Conservation (phyloP, 2,329 filamentous ascomycete genomes). For the Rasamsonia emersonii region DNA sequence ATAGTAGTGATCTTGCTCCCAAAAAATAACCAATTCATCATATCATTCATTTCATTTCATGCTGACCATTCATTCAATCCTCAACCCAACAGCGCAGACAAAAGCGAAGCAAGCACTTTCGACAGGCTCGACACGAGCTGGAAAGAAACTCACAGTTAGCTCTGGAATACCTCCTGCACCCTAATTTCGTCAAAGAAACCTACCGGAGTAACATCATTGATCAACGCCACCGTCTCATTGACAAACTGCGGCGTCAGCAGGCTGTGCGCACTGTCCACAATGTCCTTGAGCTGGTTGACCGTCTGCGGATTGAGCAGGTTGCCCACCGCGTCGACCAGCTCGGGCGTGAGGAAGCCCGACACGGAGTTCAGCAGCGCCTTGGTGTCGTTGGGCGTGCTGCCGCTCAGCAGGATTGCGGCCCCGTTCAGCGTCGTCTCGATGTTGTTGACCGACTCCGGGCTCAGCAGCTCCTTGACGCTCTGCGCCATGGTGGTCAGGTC, state of each 20-base stretch:
- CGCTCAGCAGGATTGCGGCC: constrained; percentile 14
- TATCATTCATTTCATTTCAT: too few species aligned
- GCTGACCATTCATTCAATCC: constrained; percentile 5
- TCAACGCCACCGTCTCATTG: constrained; percentile 20
- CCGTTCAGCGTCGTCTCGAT: constrained; percentile 9
- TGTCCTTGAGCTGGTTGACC: constrained; percentile 16
- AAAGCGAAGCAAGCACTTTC: too few species aligned
- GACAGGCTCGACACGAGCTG: constrained; percentile 23
- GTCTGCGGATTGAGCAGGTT: constrained; percentile 17
- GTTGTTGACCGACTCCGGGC: constrained; percentile 11
- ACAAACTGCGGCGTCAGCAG: constrained; percentile 20
- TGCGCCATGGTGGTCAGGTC: constrained; percentile 18
- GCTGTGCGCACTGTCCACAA: constrained; percentile 17
- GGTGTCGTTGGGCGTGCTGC: constrained; percentile 20
- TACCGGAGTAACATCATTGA: constrained; percentile 27
- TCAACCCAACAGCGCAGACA: too few species aligned
- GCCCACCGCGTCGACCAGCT: constrained; percentile 17
- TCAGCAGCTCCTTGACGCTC: constrained; percentile 20
- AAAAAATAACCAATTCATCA: too few species aligned
- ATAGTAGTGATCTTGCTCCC: too few species aligned
- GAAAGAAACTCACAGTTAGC: background rate
- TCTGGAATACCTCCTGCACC: background rate
- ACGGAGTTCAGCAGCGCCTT: constrained; percentile 20
- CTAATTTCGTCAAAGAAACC: constrained; percentile 3
- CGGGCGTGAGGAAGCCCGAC: constrained; percentile 16